These are phyloP conservation scores for Ophiostoma himal-ulmi DNA, from an alignment of 2,329 filamentous ascomycete species.

Conservation along the genomic window DNA sequence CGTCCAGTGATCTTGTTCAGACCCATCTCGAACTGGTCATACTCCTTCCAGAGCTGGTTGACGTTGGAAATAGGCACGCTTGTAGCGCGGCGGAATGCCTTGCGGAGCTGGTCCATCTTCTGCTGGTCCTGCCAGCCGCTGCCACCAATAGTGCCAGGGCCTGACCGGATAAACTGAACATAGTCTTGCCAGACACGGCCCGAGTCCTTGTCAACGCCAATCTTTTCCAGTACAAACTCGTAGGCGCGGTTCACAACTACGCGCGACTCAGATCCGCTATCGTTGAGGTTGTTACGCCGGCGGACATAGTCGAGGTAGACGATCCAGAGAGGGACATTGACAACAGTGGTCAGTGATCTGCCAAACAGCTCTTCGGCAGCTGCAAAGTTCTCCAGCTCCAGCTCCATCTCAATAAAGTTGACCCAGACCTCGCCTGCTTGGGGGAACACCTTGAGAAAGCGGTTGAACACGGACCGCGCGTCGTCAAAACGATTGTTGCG, in stretches of 20 bases:
- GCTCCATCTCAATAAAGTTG: conserved; percentile 81
- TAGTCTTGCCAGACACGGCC: conserved; percentile 92
- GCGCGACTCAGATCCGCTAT: conserved; percentile 69
- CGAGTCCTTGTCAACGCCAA: conserved; percentile 87
- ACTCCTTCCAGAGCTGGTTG: conserved; percentile 90
- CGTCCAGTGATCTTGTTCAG: conserved; percentile 90
- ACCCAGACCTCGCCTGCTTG: conserved; percentile 88
- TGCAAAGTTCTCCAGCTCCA: conserved; percentile 74
- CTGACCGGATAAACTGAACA: conserved; percentile 83
- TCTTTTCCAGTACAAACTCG: conserved; percentile 82
- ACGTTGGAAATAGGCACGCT: conserved; percentile 78
- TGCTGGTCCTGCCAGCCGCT: conserved; percentile 93
- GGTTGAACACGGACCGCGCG: conserved; percentile 71
- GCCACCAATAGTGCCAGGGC: conserved; percentile 79
- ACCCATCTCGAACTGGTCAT: conserved; percentile 91
- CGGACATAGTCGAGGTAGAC: conserved; percentile 94
- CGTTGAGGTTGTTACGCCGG: conserved; percentile 81
- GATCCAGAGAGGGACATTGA: conserved; percentile 83
- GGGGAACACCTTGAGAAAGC: conserved; percentile 83
- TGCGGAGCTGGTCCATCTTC: conserved; percentile 91
- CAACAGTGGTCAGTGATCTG: conserved; percentile 67
- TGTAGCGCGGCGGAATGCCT: conserved; percentile 86
- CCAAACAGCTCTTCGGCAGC: conserved; percentile 79
- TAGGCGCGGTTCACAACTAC: conserved; percentile 79
- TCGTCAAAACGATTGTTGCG: conserved; percentile 77